These are phyloP conservation scores for Hamamelis virginiana DNA, from an alignment of 164 flowering plant species.

Conservation along the genomic window DNA sequence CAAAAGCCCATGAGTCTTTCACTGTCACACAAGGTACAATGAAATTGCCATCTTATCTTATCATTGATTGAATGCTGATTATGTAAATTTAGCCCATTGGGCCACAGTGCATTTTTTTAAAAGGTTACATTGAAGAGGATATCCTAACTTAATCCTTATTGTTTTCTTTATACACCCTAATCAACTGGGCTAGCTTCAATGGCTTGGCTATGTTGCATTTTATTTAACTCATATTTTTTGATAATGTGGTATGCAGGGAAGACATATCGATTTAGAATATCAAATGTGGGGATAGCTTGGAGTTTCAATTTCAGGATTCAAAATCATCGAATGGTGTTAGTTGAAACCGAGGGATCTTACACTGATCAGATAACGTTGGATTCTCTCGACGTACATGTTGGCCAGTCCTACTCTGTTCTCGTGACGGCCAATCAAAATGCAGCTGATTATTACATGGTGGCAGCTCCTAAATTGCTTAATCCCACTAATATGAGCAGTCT, in stretches of 20 bases:
- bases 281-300: constrained; percentile 44
- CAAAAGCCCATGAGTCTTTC: constrained; percentile 34
- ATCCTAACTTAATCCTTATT: no score
- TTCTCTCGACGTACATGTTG: constrained; percentile 64
- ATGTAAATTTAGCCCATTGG: no score
- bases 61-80: no score
- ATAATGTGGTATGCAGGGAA: constrained; percentile 33
- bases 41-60: neutral
- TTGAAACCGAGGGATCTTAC: constrained; percentile 78
- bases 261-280: constrained; percentile 60
- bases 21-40: constrained; percentile 45
- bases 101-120: no score
- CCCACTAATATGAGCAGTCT: neutral
- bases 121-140: no score
- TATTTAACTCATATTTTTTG: no score
- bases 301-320: constrained; percentile 68
- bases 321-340: constrained; percentile 57
- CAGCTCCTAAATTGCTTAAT: constrained; percentile 39
- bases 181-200: no score
- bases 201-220: no score
- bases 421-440: constrained; percentile 50
- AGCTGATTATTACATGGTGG: constrained; percentile 56
- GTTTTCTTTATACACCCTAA: no score
- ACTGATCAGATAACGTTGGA: constrained; percentile 43
- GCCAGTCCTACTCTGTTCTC: constrained; percentile 72